These are phyloP conservation scores for Elongisporangium prolatum DNA, from an alignment of 352 stramenopile species.

Conservation along the genomic window DNA sequence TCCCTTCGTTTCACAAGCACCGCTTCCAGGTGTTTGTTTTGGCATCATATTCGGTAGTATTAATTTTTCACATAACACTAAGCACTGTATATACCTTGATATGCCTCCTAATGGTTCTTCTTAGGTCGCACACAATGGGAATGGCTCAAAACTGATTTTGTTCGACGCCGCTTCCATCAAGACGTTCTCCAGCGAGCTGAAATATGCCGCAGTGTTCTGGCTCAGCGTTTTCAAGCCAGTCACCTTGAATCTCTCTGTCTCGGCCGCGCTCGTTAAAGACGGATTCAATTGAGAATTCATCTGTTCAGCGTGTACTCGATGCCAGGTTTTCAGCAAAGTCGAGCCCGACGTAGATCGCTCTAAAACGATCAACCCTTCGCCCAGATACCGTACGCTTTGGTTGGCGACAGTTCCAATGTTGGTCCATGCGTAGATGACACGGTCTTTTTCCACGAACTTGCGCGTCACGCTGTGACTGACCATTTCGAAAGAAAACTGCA, in stretches of 20 bases:
- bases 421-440: not conserved
- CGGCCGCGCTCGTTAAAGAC: not conserved
- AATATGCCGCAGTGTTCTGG: not conserved
- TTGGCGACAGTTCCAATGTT: not conserved
- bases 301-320: not conserved
- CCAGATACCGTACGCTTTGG: not conserved
- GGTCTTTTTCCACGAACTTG: not conserved
- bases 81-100: too few relatives aligned
- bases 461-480: not conserved
- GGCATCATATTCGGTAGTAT: too few relatives aligned
- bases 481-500: not conserved
- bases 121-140: not conserved
- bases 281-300: not conserved
- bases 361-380: not conserved
- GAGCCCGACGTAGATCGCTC: not conserved
- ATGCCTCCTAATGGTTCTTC: not conserved
- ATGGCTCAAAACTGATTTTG: not conserved
- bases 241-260: not conserved
- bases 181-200: not conserved
- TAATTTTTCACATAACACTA: too few relatives aligned
- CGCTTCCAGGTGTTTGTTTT: too few relatives aligned
- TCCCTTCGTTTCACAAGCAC: too few relatives aligned
- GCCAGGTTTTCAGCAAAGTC: not conserved
- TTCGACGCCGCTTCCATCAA: not conserved
- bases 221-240: not conserved